Base-by-base conservation (phyloP, 1,284 basidiomycete genomes). In the Golubevia pallescens region DNA sequence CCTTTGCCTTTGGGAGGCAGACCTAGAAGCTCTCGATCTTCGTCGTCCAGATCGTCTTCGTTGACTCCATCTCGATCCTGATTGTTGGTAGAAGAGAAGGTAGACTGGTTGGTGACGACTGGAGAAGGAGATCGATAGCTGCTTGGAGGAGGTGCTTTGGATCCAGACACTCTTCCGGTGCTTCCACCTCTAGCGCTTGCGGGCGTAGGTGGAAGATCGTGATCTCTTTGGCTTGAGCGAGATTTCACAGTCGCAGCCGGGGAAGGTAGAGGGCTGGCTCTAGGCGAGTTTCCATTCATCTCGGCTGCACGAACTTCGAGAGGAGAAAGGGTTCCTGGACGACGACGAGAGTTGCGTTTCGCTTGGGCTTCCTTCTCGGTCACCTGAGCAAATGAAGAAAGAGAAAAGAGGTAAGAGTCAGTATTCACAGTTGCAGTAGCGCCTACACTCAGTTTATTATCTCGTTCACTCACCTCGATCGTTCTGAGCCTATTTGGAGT, bases 401-500 rank as follows among this genome's bases (percentile, higher is more conserved):
- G 42, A 48, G 42, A 48, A 16, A 48, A 13, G 42, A 48, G 16
- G 42, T 16, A 48, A 48, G 42, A 48, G 42, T 48, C 42, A 48
- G 16, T 10, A 48, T 16, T 16, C 42, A 48, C 42, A 10, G 8
- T 77, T 53, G 79, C 79, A 20, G 77, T 75, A 28, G 28, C 28
- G 28, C 28, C 28, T 28, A 28, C 28, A 16, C 76, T 75, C 7
- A 81, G 72, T 2, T 77, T 69, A 63, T 81, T 81, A 0, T 78
- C 78, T 78, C 78, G 3, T 76, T 81, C 65, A 68, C 87, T 85
- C 86, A 94, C 94, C 88, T 95, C 93, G 89, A 95, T 94, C 52
- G 91, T 93, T 86, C 91, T 92, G 64, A 97, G 88, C 61, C 94
- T 89, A 87, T 95, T 92, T 65, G 95, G 95, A 28, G 95, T 98